A percentile compares a stretch with the other conserved stretches of the same genome.
phyloP scores from a whole-genome alignment of 495 filamentous ascomycete genomes.

The Xylaria sp. region DNA sequence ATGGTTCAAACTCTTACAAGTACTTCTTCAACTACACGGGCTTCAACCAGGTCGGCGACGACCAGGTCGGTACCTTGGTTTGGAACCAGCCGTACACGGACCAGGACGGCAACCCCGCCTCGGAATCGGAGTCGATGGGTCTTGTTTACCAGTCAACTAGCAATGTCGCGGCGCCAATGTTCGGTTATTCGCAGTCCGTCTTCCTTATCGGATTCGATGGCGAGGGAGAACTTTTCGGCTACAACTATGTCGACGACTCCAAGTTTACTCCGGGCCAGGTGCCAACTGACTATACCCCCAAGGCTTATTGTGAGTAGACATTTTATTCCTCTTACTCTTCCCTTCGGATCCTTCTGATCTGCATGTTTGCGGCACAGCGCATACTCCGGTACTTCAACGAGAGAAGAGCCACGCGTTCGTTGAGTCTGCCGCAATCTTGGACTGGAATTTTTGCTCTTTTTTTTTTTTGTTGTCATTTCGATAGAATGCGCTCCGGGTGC shows the following conservation, averaged over 20 bases:
- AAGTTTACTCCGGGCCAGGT: constrained; percentile 32
- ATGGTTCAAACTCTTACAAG: constrained; percentile 23
- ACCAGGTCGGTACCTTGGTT: constrained; percentile 44
- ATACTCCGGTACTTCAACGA: not conserved
- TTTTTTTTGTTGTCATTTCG: not conserved
- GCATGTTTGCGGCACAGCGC: not conserved
- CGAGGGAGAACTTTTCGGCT: constrained; percentile 50
- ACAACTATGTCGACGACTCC: constrained; percentile 54
- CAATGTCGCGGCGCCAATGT: constrained; percentile 61
- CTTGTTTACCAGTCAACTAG: constrained; percentile 50
- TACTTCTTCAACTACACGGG: constrained; percentile 53
- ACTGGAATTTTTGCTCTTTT: not conserved
- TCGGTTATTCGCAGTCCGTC: constrained; percentile 35
- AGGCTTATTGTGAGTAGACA: constrained; percentile 31
- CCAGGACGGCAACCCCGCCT: constrained; percentile 37
- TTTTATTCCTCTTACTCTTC: not conserved
- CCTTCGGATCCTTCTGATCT: no score
- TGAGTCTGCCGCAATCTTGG: not conserved
- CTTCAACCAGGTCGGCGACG: constrained; percentile 36
- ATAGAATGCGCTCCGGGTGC: not conserved
- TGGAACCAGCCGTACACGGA: constrained; percentile 47
- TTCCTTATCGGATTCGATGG: constrained; percentile 54
- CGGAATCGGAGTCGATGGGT: constrained; percentile 46
- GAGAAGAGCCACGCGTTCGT: not conserved
- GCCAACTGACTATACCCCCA: constrained; percentile 24